Base-by-base conservation (phyloP, 1,284 basidiomycete genomes). In the Trametes versicolor region DNA sequence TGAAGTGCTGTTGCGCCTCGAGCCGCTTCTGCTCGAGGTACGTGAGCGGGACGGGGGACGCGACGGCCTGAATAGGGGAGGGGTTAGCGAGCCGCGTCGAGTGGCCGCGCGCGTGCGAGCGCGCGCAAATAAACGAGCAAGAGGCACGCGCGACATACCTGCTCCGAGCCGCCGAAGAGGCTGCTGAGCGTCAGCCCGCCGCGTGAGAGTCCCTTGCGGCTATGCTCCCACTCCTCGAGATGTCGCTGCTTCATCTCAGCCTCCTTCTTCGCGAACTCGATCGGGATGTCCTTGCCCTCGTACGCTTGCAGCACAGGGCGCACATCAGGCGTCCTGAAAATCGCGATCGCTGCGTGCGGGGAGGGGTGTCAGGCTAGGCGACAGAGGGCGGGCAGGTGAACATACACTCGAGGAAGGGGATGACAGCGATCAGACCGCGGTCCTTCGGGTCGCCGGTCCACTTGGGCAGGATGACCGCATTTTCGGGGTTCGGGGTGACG, bases 391-490 rank as follows among this genome's bases (percentile, higher is more conserved):
- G 45, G 13, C 17, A 9, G 45, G 25, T 2, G 41, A 1, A 41
- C 34, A 25, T 77, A 96, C 95, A 96, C 82, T 99, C 97, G 9
- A 99, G 87, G 90, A 99, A 99, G 0, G 97, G 97, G 69, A 99
- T 96, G 82, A 98, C 85, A 13, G 91, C 92, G 13, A 99, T 78
- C 23, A 99, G 87, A 0, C 94, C 95, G 71, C 82, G 88, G 77
- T 97, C 95, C 29, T 84, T 81, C 0, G 88, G 80, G 62, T 93
- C 88, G 10, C 96, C 97, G 9, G 90, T 89, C 98, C 98, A 99
- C 67, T 91, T 91, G 19, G 92, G 89, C 50, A 99, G 74, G 53
- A 96, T 80, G 67, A 99, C 85, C 0, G 94, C 89, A 73, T 99
- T 99, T 73, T 98, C 94, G 7, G 95, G 96, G 70, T 99, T 94